These are phyloP conservation scores for Zizania latifolia DNA, from an alignment of 176 grass and related monocot genomes.

Conservation along the genomic window DNA sequence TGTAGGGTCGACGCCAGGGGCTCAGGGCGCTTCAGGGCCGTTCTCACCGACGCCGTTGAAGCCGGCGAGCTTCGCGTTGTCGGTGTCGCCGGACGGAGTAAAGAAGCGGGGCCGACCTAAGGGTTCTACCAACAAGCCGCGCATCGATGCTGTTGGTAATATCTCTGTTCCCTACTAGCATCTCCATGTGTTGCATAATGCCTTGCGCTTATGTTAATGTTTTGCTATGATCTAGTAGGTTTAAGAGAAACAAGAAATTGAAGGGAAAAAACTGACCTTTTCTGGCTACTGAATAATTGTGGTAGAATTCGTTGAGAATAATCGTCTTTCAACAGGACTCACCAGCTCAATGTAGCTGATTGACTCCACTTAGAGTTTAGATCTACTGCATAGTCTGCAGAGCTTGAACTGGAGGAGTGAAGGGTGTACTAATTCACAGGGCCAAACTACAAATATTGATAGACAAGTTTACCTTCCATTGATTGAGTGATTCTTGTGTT, in stretches of 20 bases:
- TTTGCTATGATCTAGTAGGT: neutral
- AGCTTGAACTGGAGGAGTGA: neutral
- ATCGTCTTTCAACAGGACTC: neutral
- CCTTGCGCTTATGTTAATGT: neutral
- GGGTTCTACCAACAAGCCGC: conserved; percentile 82
- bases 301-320: neutral
- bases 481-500: neutral
- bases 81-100: conserved; percentile 16
- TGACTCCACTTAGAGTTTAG: neutral
- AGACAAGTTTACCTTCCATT: conserved; percentile 11
- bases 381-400: neutral
- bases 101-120: conserved; percentile 84
- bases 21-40: conserved; percentile 22
- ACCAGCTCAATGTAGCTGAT: neutral
- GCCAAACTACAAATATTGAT: conserved; percentile 1
- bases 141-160: conserved; percentile 56
- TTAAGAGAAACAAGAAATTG: neutral
- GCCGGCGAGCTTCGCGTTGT: conserved; percentile 23
- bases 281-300: neutral
- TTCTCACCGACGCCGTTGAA: conserved; percentile 37
- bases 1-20: neutral
- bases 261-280: neutral
- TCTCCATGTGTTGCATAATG: neutral
- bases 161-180: conserved; percentile 4
- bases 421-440: neutral